Base-by-base conservation (phyloP, 2,329 filamentous ascomycete genomes). In the Fusarium siculi region DNA sequence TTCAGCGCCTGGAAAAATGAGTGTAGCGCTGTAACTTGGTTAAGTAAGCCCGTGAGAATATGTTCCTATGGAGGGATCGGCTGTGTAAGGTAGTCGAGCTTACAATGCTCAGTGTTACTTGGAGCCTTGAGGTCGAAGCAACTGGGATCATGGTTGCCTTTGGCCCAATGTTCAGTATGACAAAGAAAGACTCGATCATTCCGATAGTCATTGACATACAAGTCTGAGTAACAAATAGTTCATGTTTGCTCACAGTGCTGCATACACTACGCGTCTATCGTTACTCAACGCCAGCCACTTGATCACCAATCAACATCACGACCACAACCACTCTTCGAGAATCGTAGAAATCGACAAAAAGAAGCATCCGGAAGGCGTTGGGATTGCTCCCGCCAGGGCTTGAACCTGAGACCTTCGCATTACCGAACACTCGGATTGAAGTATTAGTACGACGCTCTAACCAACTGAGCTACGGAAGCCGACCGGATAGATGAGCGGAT, bases 391-490 rank as follows among this genome's bases (percentile, higher is more conserved):
- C 63, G 63, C 63, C 64, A 66, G 64, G 64, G 64, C 64, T 66
- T 66, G 64, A 66, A 66, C 63, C 63, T 66, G 63, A 66, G 63
- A 66, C 63, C 63, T 66, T 66, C 63, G 61, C 61, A 66, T 66
- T 15, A 66, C 63, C 44, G 63, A 47, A 66, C 32, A 66, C 44
- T 66, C 63, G 39, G 63, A 40, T 43, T 66, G 63, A 66, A 66
- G 63, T 66, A 66, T 66, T 66, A 66, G 63, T 66, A 66, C 63
- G 63, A 66, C 63, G 63, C 63, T 66, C 63, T 66, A 66, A 66
- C 64, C 64, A 66, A 66, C 64, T 66, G 64, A 76, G 76, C 77
- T 77, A 74, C 69, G 72, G 72, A 74, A 74, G 73, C 73, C 73
- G 50, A 70, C 72, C 73, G 56, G 63, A 56, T 56, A 21, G 15